Base-by-base conservation (phyloP, 1,139 yeast genomes). In the Hyphopichia pseudoburtonii region DNA sequence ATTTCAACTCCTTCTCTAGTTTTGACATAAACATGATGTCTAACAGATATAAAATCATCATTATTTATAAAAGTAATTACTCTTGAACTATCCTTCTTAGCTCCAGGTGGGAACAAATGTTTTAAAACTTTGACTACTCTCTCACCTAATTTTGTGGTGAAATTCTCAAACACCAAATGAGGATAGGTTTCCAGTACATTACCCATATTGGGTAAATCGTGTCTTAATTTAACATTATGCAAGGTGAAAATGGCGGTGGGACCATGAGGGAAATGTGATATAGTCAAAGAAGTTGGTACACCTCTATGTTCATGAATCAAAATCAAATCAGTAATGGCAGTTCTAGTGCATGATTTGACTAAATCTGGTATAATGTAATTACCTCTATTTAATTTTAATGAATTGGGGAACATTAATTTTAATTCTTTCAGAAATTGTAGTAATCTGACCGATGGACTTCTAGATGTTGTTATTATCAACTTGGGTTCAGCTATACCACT, bases 71-170 rank as follows among this genome's bases (percentile, higher is more conserved):
- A 94, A 2, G 96, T 86, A 36, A 92, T 83, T 17, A 92, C 97
- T 51, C 99, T 70, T 9, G 94, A 80, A 27, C 87, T 76, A 52
- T 89, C 96, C 48, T 81, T 80, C 63, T 92, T 92, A 6, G 85
- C 96, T n/a, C 97, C 97, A 0, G 97, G 95, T 4, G 98, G 97
- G 64, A 90, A 92, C 52, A 92, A 62, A 61, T 94, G 95, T 62
- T 92, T 87, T 49, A 92, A 66, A 18, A 89, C 74, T 33, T 83
- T 82, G 18, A 70, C 92, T 2, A 89, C 94, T 43, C 99, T 73
- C 51, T 82, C 71, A 22, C 99, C 99, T 39, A 92, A 69, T 29
- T 79, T 77, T 2, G 95, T 77, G n/a, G 82, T 78, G 61, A 92
- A 89, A 56, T 89, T 89, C 50, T 92, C 97, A 61, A 94, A 90